phyloP scores from a whole-genome alignment of 2,329 filamentous ascomycete species.

The Pestalotiopsis sp. region DNA sequence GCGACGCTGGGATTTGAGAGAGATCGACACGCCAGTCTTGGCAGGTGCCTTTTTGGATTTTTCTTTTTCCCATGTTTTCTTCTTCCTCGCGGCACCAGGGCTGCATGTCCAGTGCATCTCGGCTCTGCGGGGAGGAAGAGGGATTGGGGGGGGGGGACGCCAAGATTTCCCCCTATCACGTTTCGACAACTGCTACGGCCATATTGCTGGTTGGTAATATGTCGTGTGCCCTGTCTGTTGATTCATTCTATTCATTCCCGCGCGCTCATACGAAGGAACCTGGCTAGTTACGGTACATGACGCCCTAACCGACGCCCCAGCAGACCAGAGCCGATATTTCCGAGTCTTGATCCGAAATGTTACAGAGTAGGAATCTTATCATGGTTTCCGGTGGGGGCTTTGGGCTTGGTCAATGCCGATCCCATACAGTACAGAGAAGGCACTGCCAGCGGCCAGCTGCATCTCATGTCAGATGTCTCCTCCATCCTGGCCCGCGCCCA shows the following conservation, averaged over 20 bases:
- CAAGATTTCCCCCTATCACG: neutral
- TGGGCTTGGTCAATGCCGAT: neutral
- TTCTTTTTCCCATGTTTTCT: neutral
- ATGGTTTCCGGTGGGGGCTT: neutral
- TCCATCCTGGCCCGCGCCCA: neutral
- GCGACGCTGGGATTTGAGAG: neutral
- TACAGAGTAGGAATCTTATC: neutral
- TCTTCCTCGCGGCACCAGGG: neutral
- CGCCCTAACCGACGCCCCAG: neutral
- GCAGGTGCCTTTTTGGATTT: neutral
- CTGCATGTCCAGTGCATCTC: neutral
- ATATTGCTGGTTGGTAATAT: neutral
- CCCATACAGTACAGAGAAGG: neutral
- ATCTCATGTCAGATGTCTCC: neutral
- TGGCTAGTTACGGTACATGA: neutral
- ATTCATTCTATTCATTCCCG: neutral
- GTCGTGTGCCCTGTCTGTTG: neutral
- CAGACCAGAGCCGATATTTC: neutral
- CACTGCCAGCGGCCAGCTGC: neutral
- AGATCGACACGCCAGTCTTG: slow-evolving; percentile 7
- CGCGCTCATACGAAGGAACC: neutral
- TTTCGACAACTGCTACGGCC: neutral
- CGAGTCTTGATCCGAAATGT: neutral
- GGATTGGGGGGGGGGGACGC: neutral
- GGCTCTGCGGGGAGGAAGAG: neutral